Percentiles rank a stretch among this genome's conserved stretches.
phyloP scores from a whole-genome alignment of 2,329 filamentous ascomycete genomes.

The Pseudogymnoascus destructans region DNA sequence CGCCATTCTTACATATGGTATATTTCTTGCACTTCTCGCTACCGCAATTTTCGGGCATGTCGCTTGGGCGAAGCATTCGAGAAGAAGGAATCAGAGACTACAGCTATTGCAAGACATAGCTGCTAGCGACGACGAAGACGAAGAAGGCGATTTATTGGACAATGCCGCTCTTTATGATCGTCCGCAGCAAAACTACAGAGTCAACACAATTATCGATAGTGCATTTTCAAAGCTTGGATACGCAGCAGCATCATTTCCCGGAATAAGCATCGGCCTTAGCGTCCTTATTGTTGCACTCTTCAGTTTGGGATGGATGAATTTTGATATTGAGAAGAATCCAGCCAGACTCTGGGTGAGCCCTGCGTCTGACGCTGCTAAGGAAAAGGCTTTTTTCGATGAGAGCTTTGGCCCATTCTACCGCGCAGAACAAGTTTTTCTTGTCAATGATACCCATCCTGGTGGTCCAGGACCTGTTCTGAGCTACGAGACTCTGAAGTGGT shows the following conservation, averaged over 20 bases:
- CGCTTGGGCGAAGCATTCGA: conserved; percentile 59
- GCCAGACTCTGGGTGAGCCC: conserved; percentile 96
- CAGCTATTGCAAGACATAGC: conserved; percentile 73
- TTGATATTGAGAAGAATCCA: conserved; percentile 81
- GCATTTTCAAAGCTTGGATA: conserved; percentile 72
- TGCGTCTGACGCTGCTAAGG: conserved; percentile 74
- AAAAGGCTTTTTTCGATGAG: conserved; percentile 85
- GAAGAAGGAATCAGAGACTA: conserved; percentile 68
- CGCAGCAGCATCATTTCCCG: conserved; percentile 69
- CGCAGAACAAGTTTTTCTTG: conserved; percentile 82
- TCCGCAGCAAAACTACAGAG: conserved; percentile 63
- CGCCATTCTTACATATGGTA: conserved; percentile 73
- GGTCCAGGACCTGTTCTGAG: conserved; percentile 65
- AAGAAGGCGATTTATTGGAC: conserved; percentile 68
- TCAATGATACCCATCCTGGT: conserved; percentile 62
- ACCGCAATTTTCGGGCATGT: conserved; percentile 59
- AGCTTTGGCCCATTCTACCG: conserved; percentile 95
- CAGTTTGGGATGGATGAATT: conserved; percentile 77
- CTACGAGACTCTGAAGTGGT: conserved; percentile 84
- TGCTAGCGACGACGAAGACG: conserved; percentile 80
- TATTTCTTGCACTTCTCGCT: conserved; percentile 56
- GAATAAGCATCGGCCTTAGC: conserved; percentile 64
- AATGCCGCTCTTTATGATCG: conserved; percentile 65
- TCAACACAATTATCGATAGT: conserved; percentile 72
- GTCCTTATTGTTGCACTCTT: conserved; percentile 64